A percentile compares a stretch with the other conserved stretches of the same genome.
These are phyloP conservation scores for Moricandia moricandioides DNA, from an alignment of 345 rosid genomes.

Conservation along the genomic window DNA sequence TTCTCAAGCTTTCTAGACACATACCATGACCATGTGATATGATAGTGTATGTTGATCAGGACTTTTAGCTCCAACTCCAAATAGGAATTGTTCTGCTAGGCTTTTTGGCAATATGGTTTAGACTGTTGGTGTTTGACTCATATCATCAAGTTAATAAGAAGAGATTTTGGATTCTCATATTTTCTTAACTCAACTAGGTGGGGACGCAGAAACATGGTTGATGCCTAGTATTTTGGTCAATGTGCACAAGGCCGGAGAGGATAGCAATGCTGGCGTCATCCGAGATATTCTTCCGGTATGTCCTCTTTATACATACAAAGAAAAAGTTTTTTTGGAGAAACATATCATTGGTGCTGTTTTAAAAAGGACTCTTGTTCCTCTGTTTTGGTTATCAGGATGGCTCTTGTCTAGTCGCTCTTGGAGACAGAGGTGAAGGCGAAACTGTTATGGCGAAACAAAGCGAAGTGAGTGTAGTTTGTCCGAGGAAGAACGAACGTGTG, in stretches of 20 bases:
- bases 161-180: conserved; percentile 9
- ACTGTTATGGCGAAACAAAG: conserved; percentile 38
- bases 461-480: conserved; percentile 56
- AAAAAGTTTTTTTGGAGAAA: not conserved
- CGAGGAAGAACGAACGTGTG: conserved; percentile 71
- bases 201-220: conserved; percentile 63
- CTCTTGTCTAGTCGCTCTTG: conserved; percentile 56
- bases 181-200: conserved; percentile 43
- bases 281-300: conserved; percentile 67
- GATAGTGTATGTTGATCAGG: not conserved
- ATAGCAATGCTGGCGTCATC: conserved; percentile 53
- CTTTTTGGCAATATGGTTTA: not conserved
- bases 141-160: not conserved
- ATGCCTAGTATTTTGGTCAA: conserved; percentile 74
- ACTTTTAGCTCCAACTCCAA: not conserved
- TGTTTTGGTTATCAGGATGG: conserved; percentile 60
- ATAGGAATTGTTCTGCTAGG: not conserved
- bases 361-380: not conserved
- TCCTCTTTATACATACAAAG: not conserved
- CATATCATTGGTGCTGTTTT: not conserved
- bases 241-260: conserved; percentile 57
- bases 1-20: not conserved
- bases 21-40: not conserved
- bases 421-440: conserved; percentile 56
- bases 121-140: not conserved